phyloP scores from a whole-genome alignment of 2,329 filamentous ascomycete genomes.

The Neofusicoccum kwambonambiense region DNA sequence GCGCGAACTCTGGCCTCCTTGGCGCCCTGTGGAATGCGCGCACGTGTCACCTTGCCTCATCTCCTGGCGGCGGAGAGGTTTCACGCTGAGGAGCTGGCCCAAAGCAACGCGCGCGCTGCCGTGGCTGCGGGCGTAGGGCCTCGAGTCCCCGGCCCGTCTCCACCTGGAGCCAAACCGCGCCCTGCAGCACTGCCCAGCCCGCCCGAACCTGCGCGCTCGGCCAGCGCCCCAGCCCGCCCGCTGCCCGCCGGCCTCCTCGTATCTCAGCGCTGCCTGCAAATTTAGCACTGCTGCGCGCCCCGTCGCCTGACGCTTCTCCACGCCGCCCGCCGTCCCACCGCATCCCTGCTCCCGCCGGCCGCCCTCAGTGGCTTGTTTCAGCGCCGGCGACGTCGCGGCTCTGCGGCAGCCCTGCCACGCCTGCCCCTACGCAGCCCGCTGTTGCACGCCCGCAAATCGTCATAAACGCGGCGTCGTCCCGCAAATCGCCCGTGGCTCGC shows the following conservation, averaged over 20 bases:
- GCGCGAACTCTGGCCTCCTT: conserved; percentile 13
- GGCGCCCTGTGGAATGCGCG: conserved; percentile 11
- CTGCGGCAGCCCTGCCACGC: not conserved
- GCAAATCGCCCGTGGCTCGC: not conserved
- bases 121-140: conserved; percentile 1
- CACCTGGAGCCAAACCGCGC: not conserved
- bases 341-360: not conserved
- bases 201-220: not conserved
- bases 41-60: conserved; percentile 15
- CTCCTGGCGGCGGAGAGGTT: conserved; percentile 16
- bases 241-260: not conserved
- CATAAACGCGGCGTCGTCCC: conserved; percentile 2
- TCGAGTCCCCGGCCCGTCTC: not conserved
- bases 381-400: conserved; percentile 9
- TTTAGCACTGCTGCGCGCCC: not conserved
- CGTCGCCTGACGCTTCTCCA: conserved; percentile 6
- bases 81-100: conserved; percentile 13
- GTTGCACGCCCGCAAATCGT: conserved; percentile 15
- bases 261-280: not conserved
- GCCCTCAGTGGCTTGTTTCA: conserved; percentile 11
- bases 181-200: not conserved
- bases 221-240: not conserved
- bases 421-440: not conserved
- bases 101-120: conserved; percentile 5
- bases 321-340: not conserved